Percentiles rank a stretch among this genome's conserved stretches.
Evolutionary conservation across 345 rosid species (phyloP).

Genomic region (Bretschneidera sinensis): DNA sequence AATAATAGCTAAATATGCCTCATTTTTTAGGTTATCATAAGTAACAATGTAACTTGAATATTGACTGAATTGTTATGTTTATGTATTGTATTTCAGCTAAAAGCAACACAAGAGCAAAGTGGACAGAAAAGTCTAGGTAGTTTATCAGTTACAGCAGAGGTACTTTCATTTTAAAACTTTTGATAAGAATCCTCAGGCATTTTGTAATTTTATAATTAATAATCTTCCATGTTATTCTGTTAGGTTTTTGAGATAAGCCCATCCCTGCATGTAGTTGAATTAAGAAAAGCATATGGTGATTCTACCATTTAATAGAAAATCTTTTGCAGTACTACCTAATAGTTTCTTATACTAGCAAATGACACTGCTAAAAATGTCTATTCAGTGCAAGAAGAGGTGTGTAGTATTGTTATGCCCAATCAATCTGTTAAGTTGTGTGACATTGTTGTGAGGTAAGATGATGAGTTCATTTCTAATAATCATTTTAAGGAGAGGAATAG

Average conservation of each 20-base stretch:
- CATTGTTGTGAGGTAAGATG: too few relatives aligned
- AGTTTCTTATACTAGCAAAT: too few relatives aligned
- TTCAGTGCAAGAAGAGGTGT: too few relatives aligned
- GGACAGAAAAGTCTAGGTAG: constrained; percentile 47
- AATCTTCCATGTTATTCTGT: neutral
- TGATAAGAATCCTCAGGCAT: neutral
- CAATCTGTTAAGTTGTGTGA: too few relatives aligned
- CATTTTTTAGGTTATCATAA: too few relatives aligned
- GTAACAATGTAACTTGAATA: too few relatives aligned
- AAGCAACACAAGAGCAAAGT: constrained; percentile 58
- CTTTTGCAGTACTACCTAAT: too few relatives aligned
- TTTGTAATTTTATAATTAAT: neutral
- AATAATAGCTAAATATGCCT: too few relatives aligned
- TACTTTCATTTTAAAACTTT: constrained; percentile 19
- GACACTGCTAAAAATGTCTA: too few relatives aligned
- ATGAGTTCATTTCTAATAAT: too few relatives aligned
- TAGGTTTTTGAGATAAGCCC: constrained; percentile 89
- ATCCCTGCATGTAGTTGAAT: constrained; percentile 72
- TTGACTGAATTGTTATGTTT: constrained; percentile 1
- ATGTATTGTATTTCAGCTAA: constrained; percentile 46
- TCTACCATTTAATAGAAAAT: constrained; percentile 51
- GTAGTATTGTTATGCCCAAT: too few relatives aligned
- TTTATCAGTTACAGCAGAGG: constrained; percentile 82
- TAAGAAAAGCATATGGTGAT: constrained; percentile 82
- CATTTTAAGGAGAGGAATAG: too few relatives aligned